A percentile compares a stretch with the other conserved stretches of the same genome.
These are phyloP conservation scores for Arachis hypogaea DNA, from an alignment of 306 rosid genomes.

Conservation along the genomic window DNA sequence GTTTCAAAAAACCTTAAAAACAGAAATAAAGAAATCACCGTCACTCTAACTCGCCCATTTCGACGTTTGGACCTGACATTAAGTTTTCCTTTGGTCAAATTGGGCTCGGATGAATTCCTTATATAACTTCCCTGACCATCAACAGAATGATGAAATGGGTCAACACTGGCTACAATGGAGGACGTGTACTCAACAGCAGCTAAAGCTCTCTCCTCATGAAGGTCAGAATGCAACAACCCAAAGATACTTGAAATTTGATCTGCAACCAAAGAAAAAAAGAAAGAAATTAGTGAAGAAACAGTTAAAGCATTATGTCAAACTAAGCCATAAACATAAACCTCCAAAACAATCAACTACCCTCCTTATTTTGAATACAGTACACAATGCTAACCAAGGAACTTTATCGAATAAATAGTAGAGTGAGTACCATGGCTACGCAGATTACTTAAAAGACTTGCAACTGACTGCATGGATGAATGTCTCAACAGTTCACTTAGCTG, in stretches of 20 bases:
- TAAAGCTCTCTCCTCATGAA: conserved; percentile 74
- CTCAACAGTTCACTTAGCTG: conserved; percentile 81
- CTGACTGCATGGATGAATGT: conserved; percentile 69
- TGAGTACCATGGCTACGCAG: conserved; percentile 79
- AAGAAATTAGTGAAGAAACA: conserved; percentile 26
- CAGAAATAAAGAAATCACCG: conserved; percentile 57
- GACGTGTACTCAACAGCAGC: conserved; percentile 79
- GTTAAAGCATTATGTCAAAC: conserved; percentile 15
- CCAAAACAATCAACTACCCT: conserved; percentile 18
- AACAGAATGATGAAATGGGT: conserved; percentile 57
- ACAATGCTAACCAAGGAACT: conserved; percentile 23
- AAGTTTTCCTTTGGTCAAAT: conserved; percentile 65
- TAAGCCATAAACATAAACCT: conserved; percentile 8
- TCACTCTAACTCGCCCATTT: conserved; percentile 91
- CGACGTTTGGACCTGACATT: conserved; percentile 81
- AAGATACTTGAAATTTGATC: conserved; percentile 77
- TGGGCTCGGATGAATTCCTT: conserved; percentile 51
- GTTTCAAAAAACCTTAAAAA: conserved; percentile 13
- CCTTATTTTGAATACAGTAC: not conserved
- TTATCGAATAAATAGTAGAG: conserved; percentile 21
- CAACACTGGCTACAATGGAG: conserved; percentile 76
- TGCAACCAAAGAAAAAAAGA: conserved; percentile 43
- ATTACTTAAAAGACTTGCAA: conserved; percentile 71
- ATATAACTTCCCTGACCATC: conserved; percentile 45
- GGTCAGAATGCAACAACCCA: conserved; percentile 83